phyloP scores from a whole-genome alignment of 2,329 filamentous ascomycete genomes.

The Stachybotrys elegans region DNA sequence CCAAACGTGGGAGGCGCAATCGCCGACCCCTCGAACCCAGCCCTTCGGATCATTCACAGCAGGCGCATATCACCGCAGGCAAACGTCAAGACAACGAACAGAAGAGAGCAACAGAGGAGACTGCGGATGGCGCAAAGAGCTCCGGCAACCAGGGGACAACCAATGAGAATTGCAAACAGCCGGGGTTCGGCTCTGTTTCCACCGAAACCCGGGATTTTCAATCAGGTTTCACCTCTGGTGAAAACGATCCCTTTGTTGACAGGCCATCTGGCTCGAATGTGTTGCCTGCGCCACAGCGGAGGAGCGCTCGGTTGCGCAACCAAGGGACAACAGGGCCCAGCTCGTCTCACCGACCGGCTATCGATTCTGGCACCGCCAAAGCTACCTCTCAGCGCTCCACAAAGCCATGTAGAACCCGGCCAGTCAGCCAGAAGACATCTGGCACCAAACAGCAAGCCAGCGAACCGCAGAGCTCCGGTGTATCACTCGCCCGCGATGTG shows the following conservation, averaged over 20 bases:
- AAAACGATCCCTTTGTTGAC: constrained; percentile 8
- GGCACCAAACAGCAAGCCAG: background rate
- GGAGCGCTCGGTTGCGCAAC: constrained; percentile 12
- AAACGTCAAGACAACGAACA: background rate
- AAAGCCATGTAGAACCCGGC: background rate
- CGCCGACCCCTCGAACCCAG: constrained; percentile 7
- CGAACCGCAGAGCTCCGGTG: background rate
- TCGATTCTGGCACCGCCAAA: background rate
- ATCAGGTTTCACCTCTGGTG: constrained; percentile 1
- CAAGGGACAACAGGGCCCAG: constrained; percentile 4
- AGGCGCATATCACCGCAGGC: background rate
- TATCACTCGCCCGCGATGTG: background rate
- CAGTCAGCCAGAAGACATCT: background rate
- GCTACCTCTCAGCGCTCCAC: background rate
- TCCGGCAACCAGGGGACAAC: background rate
- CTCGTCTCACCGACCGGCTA: constrained; percentile 3
- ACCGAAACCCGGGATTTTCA: constrained; percentile 3
- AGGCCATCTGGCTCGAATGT: constrained; percentile 5
- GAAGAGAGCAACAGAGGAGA: background rate
- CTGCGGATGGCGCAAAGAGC: background rate
- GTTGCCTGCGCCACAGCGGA: constrained; percentile 8
- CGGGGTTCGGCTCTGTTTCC: background rate
- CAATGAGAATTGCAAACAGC: constrained; percentile 5
- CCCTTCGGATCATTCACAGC: constrained; percentile 5
- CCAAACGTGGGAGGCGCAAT: constrained; percentile 6